Percentiles rank a stretch among this genome's conserved stretches.
Evolutionary conservation across 192 early-diverging fungal species (phyloP).

Genomic region (Radiomyces spectabilis): DNA sequence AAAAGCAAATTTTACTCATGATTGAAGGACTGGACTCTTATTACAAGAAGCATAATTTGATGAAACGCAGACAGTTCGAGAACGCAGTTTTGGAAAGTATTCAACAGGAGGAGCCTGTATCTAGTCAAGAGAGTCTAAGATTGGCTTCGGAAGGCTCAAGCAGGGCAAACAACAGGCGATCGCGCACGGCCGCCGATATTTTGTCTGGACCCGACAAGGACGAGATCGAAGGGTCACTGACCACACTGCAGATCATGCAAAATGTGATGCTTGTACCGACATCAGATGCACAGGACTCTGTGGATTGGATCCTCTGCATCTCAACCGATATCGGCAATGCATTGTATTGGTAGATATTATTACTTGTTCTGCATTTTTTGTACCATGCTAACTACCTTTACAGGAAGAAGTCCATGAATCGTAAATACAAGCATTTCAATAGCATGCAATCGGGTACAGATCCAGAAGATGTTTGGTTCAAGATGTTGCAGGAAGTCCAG

Average conservation of each 20-base stretch:
- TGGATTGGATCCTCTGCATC: slow-evolving; percentile 17
- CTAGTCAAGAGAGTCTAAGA: no score
- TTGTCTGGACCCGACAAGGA: slow-evolving; percentile 1
- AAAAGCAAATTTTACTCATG: slow-evolving; percentile 29
- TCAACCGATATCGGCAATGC: slow-evolving; percentile 28
- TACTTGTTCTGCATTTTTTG: slow-evolving; percentile 7
- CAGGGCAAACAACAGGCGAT: neutral
- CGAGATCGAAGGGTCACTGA: slow-evolving; percentile 21
- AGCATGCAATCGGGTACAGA: slow-evolving; percentile 18
- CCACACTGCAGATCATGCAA: slow-evolving; percentile 26
- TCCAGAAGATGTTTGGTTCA: slow-evolving; percentile 26
- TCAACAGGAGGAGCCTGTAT: neutral
- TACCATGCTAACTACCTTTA: neutral
- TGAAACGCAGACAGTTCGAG: slow-evolving; percentile 11
- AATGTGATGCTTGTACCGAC: slow-evolving; percentile 28
- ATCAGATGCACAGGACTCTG: slow-evolving; percentile 27
- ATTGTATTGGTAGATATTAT: slow-evolving; percentile 30
- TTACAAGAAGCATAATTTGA: slow-evolving; percentile 16
- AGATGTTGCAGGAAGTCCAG: slow-evolving; percentile 37
- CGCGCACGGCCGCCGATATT: neutral
- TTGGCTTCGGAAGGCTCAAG: no score
- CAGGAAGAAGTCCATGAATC: slow-evolving; percentile 12
- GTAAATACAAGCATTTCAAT: slow-evolving; percentile 18
- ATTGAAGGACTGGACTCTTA: slow-evolving; percentile 30
- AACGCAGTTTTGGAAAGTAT: slow-evolving; percentile 14